phyloP scores from a whole-genome alignment of 2,329 filamentous ascomycete species.

The Verticillium isaacii region DNA sequence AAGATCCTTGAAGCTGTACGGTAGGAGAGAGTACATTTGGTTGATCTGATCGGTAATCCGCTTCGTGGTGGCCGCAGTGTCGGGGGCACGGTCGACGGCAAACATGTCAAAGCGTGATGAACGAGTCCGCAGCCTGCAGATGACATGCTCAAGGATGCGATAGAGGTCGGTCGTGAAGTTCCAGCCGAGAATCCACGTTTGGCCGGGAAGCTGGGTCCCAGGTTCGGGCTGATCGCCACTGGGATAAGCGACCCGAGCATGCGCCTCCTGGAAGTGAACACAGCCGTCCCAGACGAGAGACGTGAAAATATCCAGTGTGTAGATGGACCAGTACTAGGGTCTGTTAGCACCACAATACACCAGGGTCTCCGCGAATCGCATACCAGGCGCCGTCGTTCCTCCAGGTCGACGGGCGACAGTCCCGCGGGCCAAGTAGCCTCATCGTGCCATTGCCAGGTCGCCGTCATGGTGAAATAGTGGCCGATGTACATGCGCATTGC shows the following conservation, averaged over 20 bases:
- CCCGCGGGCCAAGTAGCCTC: constrained; percentile 44
- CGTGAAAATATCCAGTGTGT: constrained; percentile 48
- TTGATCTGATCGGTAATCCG: not conserved
- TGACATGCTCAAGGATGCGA: constrained; percentile 46
- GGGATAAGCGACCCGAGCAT: constrained; percentile 41
- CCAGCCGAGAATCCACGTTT: constrained; percentile 47
- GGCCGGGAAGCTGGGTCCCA: constrained; percentile 8
- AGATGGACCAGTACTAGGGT: constrained; percentile 47
- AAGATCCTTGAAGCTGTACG: not conserved
- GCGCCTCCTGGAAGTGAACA: constrained; percentile 32
- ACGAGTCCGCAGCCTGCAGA: constrained; percentile 11
- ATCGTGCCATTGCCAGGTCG: constrained; percentile 43
- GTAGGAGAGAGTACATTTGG: not conserved
- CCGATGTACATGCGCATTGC: constrained; percentile 47
- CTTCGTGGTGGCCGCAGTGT: not conserved
- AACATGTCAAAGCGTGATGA: not conserved
- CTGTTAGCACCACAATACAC: not conserved
- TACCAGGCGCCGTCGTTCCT: constrained; percentile 42
- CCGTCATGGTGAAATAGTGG: constrained; percentile 40
- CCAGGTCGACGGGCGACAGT: constrained; percentile 37
- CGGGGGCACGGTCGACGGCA: not conserved
- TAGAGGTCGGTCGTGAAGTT: constrained; percentile 54
- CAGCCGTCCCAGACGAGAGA: constrained; percentile 40
- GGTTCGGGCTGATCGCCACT: constrained; percentile 22
- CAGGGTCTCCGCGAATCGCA: constrained; percentile 4